A percentile compares a stretch with the other conserved stretches of the same genome.
Evolutionary conservation across 768 basidiomycete species (phyloP).

Genomic region (Mycena rebaudengoi): DNA sequence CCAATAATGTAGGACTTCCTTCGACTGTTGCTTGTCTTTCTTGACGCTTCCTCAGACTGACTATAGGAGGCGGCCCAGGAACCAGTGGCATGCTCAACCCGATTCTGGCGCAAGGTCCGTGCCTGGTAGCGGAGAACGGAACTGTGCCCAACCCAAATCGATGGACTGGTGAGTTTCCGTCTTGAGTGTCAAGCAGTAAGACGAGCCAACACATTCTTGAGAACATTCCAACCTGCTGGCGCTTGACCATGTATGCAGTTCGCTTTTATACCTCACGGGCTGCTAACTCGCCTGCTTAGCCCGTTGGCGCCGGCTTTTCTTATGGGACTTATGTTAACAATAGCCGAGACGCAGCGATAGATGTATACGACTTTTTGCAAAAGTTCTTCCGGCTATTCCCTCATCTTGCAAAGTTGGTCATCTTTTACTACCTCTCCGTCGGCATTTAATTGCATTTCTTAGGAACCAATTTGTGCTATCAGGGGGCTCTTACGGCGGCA

Average conservation of each 20-base stretch:
- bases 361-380: slow-evolving; percentile 47
- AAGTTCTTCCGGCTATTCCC: slow-evolving; percentile 16
- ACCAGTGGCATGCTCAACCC: slow-evolving; percentile 38
- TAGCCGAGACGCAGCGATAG: slow-evolving; percentile 38
- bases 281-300: slow-evolving; percentile 23
- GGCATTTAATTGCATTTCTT: neutral
- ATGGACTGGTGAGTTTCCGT: too few species aligned
- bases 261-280: neutral
- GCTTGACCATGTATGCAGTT: slow-evolving; percentile 29
- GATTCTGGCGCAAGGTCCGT: slow-evolving; percentile 35
- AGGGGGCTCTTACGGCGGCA: slow-evolving; percentile 39
- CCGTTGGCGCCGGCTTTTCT: slow-evolving; percentile 42
- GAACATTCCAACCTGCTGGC: slow-evolving; percentile 32
- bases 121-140: slow-evolving; percentile 29
- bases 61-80: slow-evolving; percentile 45
- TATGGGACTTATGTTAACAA: slow-evolving; percentile 41
- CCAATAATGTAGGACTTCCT: slow-evolving; percentile 31
- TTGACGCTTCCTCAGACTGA: slow-evolving; percentile 25
- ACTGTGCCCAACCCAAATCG: slow-evolving; percentile 31
- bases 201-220: too few species aligned
- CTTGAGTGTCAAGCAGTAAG: too few species aligned
- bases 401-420: neutral
- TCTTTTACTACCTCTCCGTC: neutral
- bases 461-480: slow-evolving; percentile 25
- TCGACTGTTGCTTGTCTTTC: too few species aligned